Evolutionary conservation across 1,139 yeast genomes (phyloP).

Genomic region (Candida neerlandica): DNA sequence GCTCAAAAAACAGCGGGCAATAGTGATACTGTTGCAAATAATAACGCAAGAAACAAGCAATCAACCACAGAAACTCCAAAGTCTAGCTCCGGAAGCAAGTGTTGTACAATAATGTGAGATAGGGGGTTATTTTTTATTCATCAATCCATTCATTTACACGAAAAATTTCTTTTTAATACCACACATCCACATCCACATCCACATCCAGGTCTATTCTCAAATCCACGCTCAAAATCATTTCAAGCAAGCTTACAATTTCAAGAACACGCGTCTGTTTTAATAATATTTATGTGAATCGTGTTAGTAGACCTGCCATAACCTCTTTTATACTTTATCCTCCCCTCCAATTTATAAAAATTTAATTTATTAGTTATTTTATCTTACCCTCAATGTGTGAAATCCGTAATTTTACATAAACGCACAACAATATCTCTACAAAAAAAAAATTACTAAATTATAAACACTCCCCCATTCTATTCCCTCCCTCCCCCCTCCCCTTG

Average conservation of each 20-base stretch:
- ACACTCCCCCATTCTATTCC: no score
- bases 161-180: background rate
- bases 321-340: background rate
- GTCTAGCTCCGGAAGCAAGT: slow-evolving; percentile 18
- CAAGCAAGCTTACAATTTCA: background rate
- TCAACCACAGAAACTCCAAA: slow-evolving; percentile 12
- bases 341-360: background rate
- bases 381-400: background rate
- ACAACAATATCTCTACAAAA: no score
- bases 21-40: background rate
- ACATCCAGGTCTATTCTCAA: background rate
- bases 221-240: no score
- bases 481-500: no score
- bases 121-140: background rate
- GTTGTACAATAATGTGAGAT: slow-evolving; percentile 22
- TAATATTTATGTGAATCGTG: background rate
- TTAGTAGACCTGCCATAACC: background rate
- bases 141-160: background rate
- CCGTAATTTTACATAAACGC: no score
- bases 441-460: no score
- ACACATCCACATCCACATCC: background rate
- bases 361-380: background rate
- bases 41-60: slow-evolving; percentile 18
- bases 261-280: background rate
- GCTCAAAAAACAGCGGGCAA: background rate